Evolutionary conservation across 306 rosid genomes (phyloP).

Genomic region (Urtica urens): DNA sequence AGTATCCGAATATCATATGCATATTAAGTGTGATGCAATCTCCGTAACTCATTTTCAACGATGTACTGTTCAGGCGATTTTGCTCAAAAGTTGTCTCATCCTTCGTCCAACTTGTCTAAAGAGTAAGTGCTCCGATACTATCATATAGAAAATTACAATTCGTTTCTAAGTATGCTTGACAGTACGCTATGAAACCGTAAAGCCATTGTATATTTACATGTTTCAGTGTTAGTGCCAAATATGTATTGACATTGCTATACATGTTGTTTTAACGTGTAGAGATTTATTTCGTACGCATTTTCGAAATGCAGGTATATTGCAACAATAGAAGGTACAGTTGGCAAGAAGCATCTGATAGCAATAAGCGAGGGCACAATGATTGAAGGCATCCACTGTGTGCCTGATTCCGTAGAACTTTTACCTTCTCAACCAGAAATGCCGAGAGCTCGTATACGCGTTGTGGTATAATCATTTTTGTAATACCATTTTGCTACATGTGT

Average conservation of each 20-base stretch:
- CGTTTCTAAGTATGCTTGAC: no score
- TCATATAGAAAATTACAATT: background rate
- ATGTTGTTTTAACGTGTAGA: slow-evolving; percentile 7
- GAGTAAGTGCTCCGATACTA: slow-evolving; percentile 51
- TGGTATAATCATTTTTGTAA: slow-evolving; percentile 37
- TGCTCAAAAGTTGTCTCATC: slow-evolving; percentile 56
- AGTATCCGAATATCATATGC: slow-evolving; percentile 12
- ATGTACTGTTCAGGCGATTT: slow-evolving; percentile 17
- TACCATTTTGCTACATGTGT: slow-evolving; percentile 8
- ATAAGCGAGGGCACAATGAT: slow-evolving; percentile 67
- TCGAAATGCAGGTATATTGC: slow-evolving; percentile 68
- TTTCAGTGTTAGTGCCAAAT: slow-evolving; percentile 3
- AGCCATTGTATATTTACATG: no score
- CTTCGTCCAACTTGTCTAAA: slow-evolving; percentile 70
- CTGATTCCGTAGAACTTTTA: slow-evolving; percentile 72
- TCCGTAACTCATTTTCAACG: slow-evolving; percentile 19
- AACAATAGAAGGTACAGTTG: slow-evolving; percentile 55
- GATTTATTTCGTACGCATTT: slow-evolving; percentile 17
- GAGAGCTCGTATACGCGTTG: slow-evolving; percentile 69
- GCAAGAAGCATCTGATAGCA: slow-evolving; percentile 58
- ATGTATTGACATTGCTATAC: background rate
- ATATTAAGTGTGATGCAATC: background rate
- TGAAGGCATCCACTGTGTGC: slow-evolving; percentile 69
- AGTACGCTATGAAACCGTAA: no score
- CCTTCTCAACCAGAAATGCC: slow-evolving; percentile 55